Evolutionary conservation across 257 asterid species (phyloP), one percentile per base, ranked within the genome.

Genomic region (Orobanche coerulescens): DNA sequence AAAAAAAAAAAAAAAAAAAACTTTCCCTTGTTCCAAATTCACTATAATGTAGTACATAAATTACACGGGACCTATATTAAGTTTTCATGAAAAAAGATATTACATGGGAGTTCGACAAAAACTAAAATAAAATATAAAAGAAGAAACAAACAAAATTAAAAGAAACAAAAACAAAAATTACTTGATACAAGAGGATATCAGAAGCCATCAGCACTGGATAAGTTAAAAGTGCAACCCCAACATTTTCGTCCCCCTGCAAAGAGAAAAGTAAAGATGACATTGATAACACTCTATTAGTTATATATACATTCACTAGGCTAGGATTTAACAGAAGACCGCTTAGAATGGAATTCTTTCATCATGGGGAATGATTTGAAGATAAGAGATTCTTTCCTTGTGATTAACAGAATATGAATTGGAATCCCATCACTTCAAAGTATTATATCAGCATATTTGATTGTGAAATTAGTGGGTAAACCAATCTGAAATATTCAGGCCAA

Each of bases 171-270:
- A 59, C 58, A 61, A 30, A 71, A 68, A 47, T 62, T 66, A 85
- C 97, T 88, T 89, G 97, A 70, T 89, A 89, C 66, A 89, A 82
- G 66, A 93, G 95, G 70, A 93, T 93, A 76, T 89, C 99, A 66
- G 97, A 87, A 40, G 99, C 95, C 96, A 93, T 93, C 74, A 93
- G 80, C 68, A 86, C 96, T 40, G 99, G 97, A 78, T 89, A 93
- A 30, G 96, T 89, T 65, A 93, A 78, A 61, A 89, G 91, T 56
- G 82, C 96, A 67, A 86, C 98, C 56, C 96, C 97, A 72, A 93
- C 98, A 81, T 86, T 93, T 61, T 93, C 96, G 81, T 78, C 95
- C 48, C 97, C 97, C 97, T 89, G 77, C 61, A n/a, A 72, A 18
- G 62, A 42, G 54, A 49, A 57, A 47, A 68, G 57, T 25, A 26